A percentile compares a stretch with the other conserved stretches of the same genome.
Evolutionary conservation across 305 asterid species (phyloP).

Genomic region (Fraxinus platypoda): DNA sequence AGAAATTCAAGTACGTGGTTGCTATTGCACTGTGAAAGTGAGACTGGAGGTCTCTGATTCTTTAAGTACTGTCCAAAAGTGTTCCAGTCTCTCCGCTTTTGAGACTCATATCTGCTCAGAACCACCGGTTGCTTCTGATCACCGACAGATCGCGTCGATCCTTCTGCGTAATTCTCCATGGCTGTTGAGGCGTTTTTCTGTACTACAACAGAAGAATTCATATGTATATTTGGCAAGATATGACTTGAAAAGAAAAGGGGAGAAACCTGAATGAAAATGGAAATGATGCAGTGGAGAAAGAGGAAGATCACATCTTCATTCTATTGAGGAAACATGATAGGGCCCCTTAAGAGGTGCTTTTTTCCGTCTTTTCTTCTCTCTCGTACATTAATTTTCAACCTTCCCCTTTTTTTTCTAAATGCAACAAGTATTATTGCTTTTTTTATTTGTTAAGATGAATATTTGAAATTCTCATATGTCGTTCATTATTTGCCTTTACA

Average conservation of each 20-base stretch:
- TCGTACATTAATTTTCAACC: conserved; percentile 27
- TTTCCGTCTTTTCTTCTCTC: conserved; percentile 12
- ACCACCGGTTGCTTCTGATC: conserved; percentile 18
- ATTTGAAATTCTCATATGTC: neutral
- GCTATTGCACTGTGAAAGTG: conserved; percentile 33
- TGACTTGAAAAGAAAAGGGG: conserved; percentile 11
- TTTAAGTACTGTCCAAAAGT: conserved; percentile 48
- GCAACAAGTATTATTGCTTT: neutral
- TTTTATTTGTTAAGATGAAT: neutral
- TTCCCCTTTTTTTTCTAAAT: conserved; percentile 15
- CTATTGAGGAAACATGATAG: conserved; percentile 39
- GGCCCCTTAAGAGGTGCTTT: conserved; percentile 39
- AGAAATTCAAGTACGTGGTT: conserved; percentile 47
- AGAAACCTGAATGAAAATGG: conserved; percentile 5
- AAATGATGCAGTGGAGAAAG: conserved; percentile 38
- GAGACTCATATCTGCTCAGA: conserved; percentile 54
- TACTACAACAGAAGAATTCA: conserved; percentile 24
- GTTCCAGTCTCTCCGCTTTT: conserved; percentile 54
- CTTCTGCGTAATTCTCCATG: conserved; percentile 13
- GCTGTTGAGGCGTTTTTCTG: conserved; percentile 13
- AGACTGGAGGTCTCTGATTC: conserved; percentile 44
- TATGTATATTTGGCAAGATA: conserved; percentile 23
- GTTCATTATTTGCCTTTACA: neutral
- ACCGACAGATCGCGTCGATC: conserved; percentile 11
- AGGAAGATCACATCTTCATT: conserved; percentile 32